phyloP scores from a whole-genome alignment of 1,284 basidiomycete species.

The Austroboletus olivaceoglutinosus region DNA sequence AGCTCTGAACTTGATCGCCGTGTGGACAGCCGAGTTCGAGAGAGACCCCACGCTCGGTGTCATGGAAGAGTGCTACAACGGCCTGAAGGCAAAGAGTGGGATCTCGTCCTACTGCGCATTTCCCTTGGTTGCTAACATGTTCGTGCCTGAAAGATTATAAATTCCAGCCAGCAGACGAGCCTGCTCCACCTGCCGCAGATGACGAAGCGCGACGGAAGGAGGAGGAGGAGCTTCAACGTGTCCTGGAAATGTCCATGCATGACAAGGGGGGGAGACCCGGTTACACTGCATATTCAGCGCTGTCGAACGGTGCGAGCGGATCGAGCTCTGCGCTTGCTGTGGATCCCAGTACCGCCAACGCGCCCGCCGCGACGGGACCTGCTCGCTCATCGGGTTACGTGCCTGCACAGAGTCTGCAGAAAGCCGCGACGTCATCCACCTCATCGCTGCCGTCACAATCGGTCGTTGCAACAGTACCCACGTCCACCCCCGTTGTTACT shows the following conservation, averaged over 20 bases:
- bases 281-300: conserved; percentile 44
- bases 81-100: conserved; percentile 78
- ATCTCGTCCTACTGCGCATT: neutral
- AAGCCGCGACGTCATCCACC: conserved; percentile 23
- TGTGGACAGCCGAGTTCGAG: conserved; percentile 88
- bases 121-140: conserved; percentile 3
- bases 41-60: conserved; percentile 80
- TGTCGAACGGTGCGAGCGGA: conserved; percentile 44
- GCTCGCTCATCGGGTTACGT: conserved; percentile 47
- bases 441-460: conserved; percentile 26
- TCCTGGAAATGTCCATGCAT: conserved; percentile 83
- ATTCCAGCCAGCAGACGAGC: conserved; percentile 65
- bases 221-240: conserved; percentile 91
- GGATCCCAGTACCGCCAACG: conserved; percentile 10
- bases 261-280: conserved; percentile 77
- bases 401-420: conserved; percentile 38
- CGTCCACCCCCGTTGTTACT: conserved; percentile 54
- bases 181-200: conserved; percentile 66
- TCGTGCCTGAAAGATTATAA: conserved; percentile 53
- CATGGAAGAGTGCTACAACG: conserved; percentile 88
- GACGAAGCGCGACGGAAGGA: conserved; percentile 81
- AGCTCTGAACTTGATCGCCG: conserved; percentile 70
- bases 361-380: conserved; percentile 17
- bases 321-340: conserved; percentile 26
- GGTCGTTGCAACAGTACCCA: conserved; percentile 13